phyloP scores from a whole-genome alignment of 345 rosid species.

The Trapa bicornis region DNA sequence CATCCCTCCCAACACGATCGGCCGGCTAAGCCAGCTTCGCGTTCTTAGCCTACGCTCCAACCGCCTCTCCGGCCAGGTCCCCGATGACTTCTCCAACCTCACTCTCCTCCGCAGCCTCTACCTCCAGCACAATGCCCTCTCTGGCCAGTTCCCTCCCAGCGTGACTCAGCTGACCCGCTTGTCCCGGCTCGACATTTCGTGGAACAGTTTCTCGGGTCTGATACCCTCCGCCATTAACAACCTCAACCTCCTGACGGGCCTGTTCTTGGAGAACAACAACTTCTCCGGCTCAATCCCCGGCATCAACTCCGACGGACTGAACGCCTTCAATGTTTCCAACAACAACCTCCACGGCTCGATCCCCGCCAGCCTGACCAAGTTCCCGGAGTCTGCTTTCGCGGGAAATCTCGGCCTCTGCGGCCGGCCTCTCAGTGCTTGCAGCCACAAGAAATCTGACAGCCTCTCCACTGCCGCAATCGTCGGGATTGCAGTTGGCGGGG shows the following conservation, averaged over 20 bases:
- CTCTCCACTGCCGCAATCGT: constrained; percentile 22
- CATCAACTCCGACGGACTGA: not conserved
- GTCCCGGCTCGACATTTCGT: constrained; percentile 62
- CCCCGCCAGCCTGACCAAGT: constrained; percentile 5
- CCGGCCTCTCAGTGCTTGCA: constrained; percentile 6
- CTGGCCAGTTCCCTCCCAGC: constrained; percentile 51
- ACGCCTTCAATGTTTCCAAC: constrained; percentile 35
- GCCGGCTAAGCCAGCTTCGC: constrained; percentile 52
- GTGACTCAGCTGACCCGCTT: constrained; percentile 38
- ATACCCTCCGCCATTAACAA: constrained; percentile 64
- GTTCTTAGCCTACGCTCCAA: constrained; percentile 80
- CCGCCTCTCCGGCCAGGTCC: constrained; percentile 57
- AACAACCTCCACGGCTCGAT: constrained; percentile 29
- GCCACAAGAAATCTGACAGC: constrained; percentile 9
- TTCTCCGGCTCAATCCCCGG: constrained; percentile 49
- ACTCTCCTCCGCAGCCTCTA: constrained; percentile 64
- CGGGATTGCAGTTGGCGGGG: constrained; percentile 20
- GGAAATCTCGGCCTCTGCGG: constrained; percentile 14
- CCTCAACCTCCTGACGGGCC: constrained; percentile 41
- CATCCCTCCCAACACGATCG: constrained; percentile 57
- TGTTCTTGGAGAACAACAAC: constrained; percentile 41
- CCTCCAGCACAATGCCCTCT: constrained; percentile 47
- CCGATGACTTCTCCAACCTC: constrained; percentile 66
- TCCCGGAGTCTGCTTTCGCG: constrained; percentile 11
- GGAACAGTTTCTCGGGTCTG: constrained; percentile 53